Percentiles rank a stretch among this genome's conserved stretches.
phyloP scores from a whole-genome alignment of 371 early-diverging fungal genomes.

The Mucor sp. region DNA sequence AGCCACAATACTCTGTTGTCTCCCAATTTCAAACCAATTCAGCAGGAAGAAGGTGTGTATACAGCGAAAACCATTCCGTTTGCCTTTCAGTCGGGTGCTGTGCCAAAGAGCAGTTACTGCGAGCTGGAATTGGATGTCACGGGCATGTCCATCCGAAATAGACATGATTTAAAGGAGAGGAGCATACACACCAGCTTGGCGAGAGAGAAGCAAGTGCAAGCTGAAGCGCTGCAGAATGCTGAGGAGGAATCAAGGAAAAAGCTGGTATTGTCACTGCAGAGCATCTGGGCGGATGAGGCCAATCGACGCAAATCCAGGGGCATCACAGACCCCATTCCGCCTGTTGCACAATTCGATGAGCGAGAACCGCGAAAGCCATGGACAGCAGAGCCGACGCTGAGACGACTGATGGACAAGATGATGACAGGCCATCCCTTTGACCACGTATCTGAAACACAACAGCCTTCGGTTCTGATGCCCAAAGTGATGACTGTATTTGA shows the following conservation, averaged over 20 bases:
- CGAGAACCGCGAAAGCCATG: conserved; percentile 18
- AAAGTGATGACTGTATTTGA: conserved; percentile 49
- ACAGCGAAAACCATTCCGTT: conserved; percentile 29
- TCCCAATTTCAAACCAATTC: background rate
- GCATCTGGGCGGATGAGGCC: conserved; percentile 60
- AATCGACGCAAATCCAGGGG: conserved; percentile 20
- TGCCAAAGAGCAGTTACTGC: conserved; percentile 60
- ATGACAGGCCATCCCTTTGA: background rate
- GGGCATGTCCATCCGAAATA: conserved; percentile 69
- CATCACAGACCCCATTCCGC: conserved; percentile 12
- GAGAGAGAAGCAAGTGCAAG: conserved; percentile 4
- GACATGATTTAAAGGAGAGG: conserved; percentile 61
- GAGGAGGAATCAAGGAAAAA: conserved; percentile 22
- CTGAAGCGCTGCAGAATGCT: background rate
- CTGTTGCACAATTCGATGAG: conserved; percentile 16
- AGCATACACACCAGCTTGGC: conserved; percentile 39
- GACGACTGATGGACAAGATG: conserved; percentile 18
- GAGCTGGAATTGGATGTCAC: conserved; percentile 80
- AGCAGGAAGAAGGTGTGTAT: conserved; percentile 11
- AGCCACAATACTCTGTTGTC: background rate
- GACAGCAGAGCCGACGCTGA: conserved; percentile 20
- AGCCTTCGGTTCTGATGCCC: background rate
- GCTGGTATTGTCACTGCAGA: conserved; percentile 59
- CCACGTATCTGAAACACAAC: background rate
- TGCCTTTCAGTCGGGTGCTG: conserved; percentile 18